phyloP scores from a whole-genome alignment of 2,329 filamentous ascomycete genomes.

The Cladophialophora carrionii region DNA sequence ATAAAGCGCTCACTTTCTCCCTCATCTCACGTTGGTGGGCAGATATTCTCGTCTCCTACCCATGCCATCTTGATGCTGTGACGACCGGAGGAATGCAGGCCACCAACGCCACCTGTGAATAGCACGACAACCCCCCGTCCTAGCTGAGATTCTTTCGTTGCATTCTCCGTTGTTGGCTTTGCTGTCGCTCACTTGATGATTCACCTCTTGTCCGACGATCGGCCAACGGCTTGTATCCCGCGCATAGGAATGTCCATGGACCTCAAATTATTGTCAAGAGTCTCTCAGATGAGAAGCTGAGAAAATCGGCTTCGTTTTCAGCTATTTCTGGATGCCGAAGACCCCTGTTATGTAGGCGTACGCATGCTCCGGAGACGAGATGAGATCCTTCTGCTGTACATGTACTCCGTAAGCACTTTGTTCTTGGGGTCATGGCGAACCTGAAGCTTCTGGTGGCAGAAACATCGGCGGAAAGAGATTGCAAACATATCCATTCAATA shows the following conservation, averaged over 20 bases:
- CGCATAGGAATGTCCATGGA: background rate
- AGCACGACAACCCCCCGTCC: background rate
- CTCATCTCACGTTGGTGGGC: constrained; percentile 12
- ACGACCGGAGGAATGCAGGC: constrained; percentile 14
- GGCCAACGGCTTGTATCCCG: background rate
- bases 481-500: constrained; percentile 23
- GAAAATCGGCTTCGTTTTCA: background rate
- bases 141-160: background rate
- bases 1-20: constrained; percentile 1
- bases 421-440: constrained; percentile 1
- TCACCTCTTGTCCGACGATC: background rate
- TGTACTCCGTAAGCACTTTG: constrained; percentile 23
- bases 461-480: background rate
- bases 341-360: background rate
- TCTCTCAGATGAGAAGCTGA: background rate
- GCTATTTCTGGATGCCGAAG: background rate
- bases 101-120: background rate
- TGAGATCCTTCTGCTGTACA: constrained; percentile 8
- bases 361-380: background rate
- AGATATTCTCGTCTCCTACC: background rate
- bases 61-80: background rate
- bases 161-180: background rate
- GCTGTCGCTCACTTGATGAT: background rate
- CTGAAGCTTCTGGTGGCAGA: background rate
- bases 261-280: background rate